These are phyloP conservation scores for Anethum foeniculum DNA, from an alignment of 140 eudicot species.

Conservation along the genomic window DNA sequence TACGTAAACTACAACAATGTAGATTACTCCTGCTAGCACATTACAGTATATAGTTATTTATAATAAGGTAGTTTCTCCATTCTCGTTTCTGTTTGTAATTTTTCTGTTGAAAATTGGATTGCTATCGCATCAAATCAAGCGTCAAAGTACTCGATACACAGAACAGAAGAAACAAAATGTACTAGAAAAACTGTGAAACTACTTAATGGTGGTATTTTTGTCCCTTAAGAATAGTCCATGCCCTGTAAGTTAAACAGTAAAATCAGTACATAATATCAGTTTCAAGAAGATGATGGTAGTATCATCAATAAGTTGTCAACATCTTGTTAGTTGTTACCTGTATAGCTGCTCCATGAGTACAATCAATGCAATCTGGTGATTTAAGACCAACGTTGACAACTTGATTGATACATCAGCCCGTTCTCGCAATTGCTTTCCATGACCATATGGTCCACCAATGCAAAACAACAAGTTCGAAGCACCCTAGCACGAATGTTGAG, in stretches of 20 bases:
- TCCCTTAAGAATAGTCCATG: constrained; percentile 91
- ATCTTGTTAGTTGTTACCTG: constrained; percentile 22
- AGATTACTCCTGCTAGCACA: not conserved
- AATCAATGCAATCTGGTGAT: constrained; percentile 76
- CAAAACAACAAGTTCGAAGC: constrained; percentile 64
- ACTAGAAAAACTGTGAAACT: not conserved
- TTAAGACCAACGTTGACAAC: constrained; percentile 68
- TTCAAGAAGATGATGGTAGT: not conserved
- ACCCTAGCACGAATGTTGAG: constrained; percentile 18
- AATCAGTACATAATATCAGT: not conserved
- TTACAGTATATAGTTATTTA: not conserved
- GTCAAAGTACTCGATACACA: not conserved
- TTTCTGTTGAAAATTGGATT: not conserved
- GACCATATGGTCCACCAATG: constrained; percentile 89
- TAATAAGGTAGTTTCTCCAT: not conserved
- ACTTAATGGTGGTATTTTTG: constrained; percentile 81
- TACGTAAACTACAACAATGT: not conserved
- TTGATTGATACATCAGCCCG: constrained; percentile 56
- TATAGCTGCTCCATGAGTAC: constrained; percentile 75
- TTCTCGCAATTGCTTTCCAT: constrained; percentile 59
- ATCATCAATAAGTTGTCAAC: not conserved
- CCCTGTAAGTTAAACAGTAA: constrained; percentile 32
- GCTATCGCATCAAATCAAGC: not conserved
- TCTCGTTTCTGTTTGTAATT: not conserved
- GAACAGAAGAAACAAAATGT: not conserved